Evolutionary conservation across 495 filamentous ascomycete species (phyloP).

Genomic region (Polyplosphaeria fusca): DNA sequence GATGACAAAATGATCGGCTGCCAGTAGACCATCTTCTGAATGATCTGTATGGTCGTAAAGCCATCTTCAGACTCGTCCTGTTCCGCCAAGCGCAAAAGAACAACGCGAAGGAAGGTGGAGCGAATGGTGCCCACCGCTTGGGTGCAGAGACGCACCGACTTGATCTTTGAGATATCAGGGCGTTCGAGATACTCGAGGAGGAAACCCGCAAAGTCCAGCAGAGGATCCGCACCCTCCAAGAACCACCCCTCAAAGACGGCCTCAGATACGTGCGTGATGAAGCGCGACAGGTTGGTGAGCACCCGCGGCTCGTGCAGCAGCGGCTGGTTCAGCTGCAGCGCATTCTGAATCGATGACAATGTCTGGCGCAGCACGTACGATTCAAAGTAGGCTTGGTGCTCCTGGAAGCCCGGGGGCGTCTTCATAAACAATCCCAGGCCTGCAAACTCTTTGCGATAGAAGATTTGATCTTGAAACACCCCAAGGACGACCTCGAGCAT

Average conservation of each 20-base stretch:
- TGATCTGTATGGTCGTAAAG: constrained; percentile 59
- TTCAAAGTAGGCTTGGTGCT: constrained; percentile 91
- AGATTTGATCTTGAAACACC: constrained; percentile 78
- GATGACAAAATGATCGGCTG: constrained; percentile 82
- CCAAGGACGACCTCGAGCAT: constrained; percentile 70
- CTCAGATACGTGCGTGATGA: constrained; percentile 76
- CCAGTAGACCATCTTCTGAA: constrained; percentile 90
- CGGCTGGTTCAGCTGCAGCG: constrained; percentile 66
- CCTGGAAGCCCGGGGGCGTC: constrained; percentile 83
- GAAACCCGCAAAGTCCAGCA: constrained; percentile 82
- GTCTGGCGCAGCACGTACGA: constrained; percentile 79
- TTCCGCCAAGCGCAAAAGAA: constrained; percentile 79
- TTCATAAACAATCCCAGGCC: constrained; percentile 88
- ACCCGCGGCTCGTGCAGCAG: constrained; percentile 76
- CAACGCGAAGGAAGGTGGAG: constrained; percentile 68
- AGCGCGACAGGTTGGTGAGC: constrained; percentile 78
- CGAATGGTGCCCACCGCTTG: constrained; percentile 72
- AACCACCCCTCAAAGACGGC: constrained; percentile 96
- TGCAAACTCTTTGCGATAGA: constrained; percentile 81
- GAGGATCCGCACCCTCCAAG: constrained; percentile 72
- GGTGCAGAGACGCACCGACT: constrained; percentile 83
- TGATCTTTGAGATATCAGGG: constrained; percentile 73
- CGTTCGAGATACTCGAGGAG: constrained; percentile 84
- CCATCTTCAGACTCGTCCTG: constrained; percentile 63
- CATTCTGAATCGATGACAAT: constrained; percentile 65